Evolutionary conservation across 768 basidiomycete species (phyloP).

Genomic region (Xanthoconium stramineum): DNA sequence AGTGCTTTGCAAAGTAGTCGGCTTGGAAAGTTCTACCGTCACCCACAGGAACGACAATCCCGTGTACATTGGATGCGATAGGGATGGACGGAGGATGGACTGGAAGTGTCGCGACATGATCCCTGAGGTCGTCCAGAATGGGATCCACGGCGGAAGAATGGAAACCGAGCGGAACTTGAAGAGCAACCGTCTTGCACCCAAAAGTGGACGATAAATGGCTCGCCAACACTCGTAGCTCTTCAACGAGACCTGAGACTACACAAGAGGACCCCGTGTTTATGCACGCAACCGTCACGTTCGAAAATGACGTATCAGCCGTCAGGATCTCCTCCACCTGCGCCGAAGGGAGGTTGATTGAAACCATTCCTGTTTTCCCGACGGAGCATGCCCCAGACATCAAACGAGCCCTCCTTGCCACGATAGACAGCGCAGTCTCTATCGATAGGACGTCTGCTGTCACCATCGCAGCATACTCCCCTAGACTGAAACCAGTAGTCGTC

Average conservation of each 20-base stretch:
- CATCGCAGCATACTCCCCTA: slow-evolving; percentile 75
- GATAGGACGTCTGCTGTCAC: slow-evolving; percentile 58
- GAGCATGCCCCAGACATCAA: slow-evolving; percentile 52
- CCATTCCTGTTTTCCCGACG: slow-evolving; percentile 52
- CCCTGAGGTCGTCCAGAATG: slow-evolving; percentile 46
- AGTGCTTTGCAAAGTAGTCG: slow-evolving; percentile 59
- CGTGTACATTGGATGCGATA: slow-evolving; percentile 60
- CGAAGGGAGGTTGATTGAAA: slow-evolving; percentile 46
- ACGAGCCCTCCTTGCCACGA: slow-evolving; percentile 58
- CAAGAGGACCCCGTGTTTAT: slow-evolving; percentile 57
- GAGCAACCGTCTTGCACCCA: slow-evolving; percentile 38
- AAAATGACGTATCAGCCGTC: slow-evolving; percentile 30
- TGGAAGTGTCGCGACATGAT: slow-evolving; percentile 35
- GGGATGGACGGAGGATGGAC: slow-evolving; percentile 52
- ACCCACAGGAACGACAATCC: slow-evolving; percentile 50
- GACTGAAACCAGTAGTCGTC: slow-evolving; percentile 36
- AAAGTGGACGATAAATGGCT: slow-evolving; percentile 35
- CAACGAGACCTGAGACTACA: slow-evolving; percentile 56
- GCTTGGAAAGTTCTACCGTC: slow-evolving; percentile 45
- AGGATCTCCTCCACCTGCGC: slow-evolving; percentile 36
- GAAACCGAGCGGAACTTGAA: slow-evolving; percentile 60
- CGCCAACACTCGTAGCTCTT: slow-evolving; percentile 42
- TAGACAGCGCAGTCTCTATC: slow-evolving; percentile 51
- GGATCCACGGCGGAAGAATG: slow-evolving; percentile 67
- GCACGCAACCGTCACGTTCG: slow-evolving; percentile 51